Evolutionary conservation across 2,329 filamentous ascomycete genomes (phyloP), one percentile per base, ranked within the genome.

Genomic region (Bretziella fagacearum): DNA sequence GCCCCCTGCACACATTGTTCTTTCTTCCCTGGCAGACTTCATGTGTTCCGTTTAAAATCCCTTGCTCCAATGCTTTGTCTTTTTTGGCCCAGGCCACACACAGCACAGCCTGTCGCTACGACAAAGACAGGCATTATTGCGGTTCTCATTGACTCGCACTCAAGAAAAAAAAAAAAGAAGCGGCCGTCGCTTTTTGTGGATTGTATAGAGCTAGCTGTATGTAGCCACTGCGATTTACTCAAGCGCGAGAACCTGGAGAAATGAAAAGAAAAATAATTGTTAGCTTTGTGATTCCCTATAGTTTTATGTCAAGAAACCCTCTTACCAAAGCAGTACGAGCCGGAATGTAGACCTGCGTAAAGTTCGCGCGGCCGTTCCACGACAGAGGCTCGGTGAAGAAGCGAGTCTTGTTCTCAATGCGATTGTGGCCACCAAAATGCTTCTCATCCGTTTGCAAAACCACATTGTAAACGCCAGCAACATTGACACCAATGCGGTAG

Each of bases 361-460:
- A 95, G 63, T 96, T 96, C 66, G 74, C 81, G 52, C 91, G 70
- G 11, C 74, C 75, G 59, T 96, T 96, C 91, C 91, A 96, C 52
- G 74, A 72, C 66, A 95, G 75, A 11, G 85, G 76, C 4, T 85
- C 93, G 0, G 91, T 96, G 61, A 94, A 95, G 69, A 91, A 96
- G 27, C 84, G 71, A 2, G 84, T 91, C n/a, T 65, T 72, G 53
- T 84, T 77, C 48, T 84, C 78, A 44, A 95, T 74, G 25, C 87
- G 75, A 25, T 73, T 76, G 53, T 84, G 76, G 0, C 91, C 91
- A 23, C 91, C 91, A 55, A 85, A 84, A 1, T 75, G 74, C 56
- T 76, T 70, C 42, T 71, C 69, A 60, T 98, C 91, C 0, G 80
- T 80, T 62, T 89, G 85, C 36, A 98, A 69, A 3, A 94, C 79